A percentile compares a stretch with the other conserved stretches of the same genome.
Evolutionary conservation across 768 basidiomycete genomes (phyloP).

Genomic region (Cyclocybe cylindracea): DNA sequence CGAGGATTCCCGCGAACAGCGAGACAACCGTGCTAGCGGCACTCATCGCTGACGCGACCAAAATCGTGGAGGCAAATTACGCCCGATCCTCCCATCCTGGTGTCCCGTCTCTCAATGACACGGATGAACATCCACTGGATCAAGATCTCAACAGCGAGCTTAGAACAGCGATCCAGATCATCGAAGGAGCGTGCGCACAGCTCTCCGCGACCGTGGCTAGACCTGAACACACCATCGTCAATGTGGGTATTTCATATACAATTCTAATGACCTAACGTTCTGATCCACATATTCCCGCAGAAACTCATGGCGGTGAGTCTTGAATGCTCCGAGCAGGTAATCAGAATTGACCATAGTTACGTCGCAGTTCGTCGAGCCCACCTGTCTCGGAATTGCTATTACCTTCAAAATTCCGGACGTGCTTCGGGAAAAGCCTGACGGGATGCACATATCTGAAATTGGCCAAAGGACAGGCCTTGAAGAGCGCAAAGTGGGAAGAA

Average conservation of each 20-base stretch:
- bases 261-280: background rate
- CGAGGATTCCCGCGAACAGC: slow-evolving; percentile 4
- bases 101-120: slow-evolving; percentile 26
- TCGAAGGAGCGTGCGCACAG: slow-evolving; percentile 20
- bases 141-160: slow-evolving; percentile 9
- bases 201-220: slow-evolving; percentile 21
- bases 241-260: background rate
- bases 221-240: slow-evolving; percentile 25
- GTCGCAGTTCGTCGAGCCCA: no score
- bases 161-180: slow-evolving; percentile 21
- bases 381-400: no score
- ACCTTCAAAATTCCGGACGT: no score
- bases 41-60: slow-evolving; percentile 20
- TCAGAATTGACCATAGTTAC: no score
- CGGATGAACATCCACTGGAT: slow-evolving; percentile 33
- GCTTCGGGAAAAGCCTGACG: no score
- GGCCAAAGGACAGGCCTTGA: no score
- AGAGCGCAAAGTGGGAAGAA: no score
- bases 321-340: no score
- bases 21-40: background rate
- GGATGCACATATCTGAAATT: no score
- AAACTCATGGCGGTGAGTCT: slow-evolving; percentile 4
- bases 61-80: slow-evolving; percentile 21
- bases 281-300: background rate
- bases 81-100: slow-evolving; percentile 5